Base-by-base conservation (phyloP, 139 green algal species). In the Pleodorina starrii region DNA sequence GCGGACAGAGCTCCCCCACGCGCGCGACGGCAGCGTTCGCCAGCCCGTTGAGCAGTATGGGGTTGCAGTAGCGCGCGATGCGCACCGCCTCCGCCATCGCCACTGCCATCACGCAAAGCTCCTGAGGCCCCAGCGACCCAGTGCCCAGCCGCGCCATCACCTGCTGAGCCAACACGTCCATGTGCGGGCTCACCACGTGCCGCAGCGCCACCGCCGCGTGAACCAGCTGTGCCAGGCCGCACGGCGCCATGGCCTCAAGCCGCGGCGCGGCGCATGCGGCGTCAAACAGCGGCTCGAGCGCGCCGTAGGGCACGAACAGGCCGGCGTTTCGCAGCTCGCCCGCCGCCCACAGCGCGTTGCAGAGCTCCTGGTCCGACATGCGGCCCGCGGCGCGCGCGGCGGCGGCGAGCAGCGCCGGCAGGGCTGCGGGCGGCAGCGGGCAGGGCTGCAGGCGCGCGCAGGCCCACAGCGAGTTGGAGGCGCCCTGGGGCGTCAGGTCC, bases 321-420 rank as follows among this genome's bases (percentile, higher is more conserved):
- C 69, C 69, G 0, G 25, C 25, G 43, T 16, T 23, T 0, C 85
- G 63, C 51, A 91, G 69, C 88, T 79, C 21, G 17, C 36, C 50
- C 23, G 29, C 25, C 16, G 66, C 85, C 90, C 90, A 93, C 16
- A 93, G 63, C 42, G 73, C n/a, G 81, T 91, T 93, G 46, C 59
- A 25, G 25, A 93, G 60, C 86, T 93, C 81, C 86, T 93, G 89
- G 35, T 59, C 38, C 0, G 21, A 60, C 57, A 91, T 78, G 48
- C 9, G 11, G 40, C 2, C 14, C 3, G 71, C 74, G 43, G 63
- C 32, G 0, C 43, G 6, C 1, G 59, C n/a, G 0, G 72, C 89
- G 6, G 74, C 44, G n/a, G 23, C 25, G 42, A 91, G 74, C 32
- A 89, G 27, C 5, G 48, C 2, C 0, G 32, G 36, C 1, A 84